phyloP scores from a whole-genome alignment of 1,284 basidiomycete genomes.

The Cronartium quercuum region DNA sequence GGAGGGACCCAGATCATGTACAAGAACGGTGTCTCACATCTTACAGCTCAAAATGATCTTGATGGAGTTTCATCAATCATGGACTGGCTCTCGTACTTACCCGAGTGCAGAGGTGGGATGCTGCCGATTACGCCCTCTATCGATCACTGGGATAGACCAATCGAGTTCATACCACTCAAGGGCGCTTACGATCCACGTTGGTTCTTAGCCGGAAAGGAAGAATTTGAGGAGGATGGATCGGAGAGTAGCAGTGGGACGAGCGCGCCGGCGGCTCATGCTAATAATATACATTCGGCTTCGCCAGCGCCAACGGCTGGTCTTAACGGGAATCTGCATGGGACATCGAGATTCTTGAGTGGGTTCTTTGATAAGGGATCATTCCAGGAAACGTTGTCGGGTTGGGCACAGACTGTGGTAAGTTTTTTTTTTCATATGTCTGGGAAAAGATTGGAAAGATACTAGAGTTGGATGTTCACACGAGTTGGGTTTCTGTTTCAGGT shows the following conservation, averaged over 20 bases:
- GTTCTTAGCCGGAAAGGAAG: conserved; percentile 89
- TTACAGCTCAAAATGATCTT: conserved; percentile 87
- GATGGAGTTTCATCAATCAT: conserved; percentile 88
- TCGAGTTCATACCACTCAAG: conserved; percentile 84
- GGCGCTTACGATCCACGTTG: conserved; percentile 94
- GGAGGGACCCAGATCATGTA: conserved; percentile 97
- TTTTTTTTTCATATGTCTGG: neutral
- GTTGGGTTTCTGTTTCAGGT: conserved; percentile 47
- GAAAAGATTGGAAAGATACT: neutral
- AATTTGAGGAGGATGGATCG: conserved; percentile 60
- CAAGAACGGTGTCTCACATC: conserved; percentile 97
- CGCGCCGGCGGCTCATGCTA: neutral
- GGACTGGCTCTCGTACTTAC: conserved; percentile 91
- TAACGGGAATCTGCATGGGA: conserved; percentile 41
- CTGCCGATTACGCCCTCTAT: conserved; percentile 66
- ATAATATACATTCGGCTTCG: too few relatives aligned
- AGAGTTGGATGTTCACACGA: neutral
- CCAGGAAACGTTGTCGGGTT: conserved; percentile 90
- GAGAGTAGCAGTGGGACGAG: neutral
- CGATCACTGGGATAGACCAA: conserved; percentile 87
- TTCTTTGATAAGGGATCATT: conserved; percentile 97
- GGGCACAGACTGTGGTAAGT: conserved; percentile 87
- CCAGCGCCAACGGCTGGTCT: neutral
- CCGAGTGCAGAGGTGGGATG: conserved; percentile 67
- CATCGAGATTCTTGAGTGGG: conserved; percentile 69